These are phyloP conservation scores for Stellera chamaejasme DNA, from an alignment of 345 rosid species.

Conservation along the genomic window DNA sequence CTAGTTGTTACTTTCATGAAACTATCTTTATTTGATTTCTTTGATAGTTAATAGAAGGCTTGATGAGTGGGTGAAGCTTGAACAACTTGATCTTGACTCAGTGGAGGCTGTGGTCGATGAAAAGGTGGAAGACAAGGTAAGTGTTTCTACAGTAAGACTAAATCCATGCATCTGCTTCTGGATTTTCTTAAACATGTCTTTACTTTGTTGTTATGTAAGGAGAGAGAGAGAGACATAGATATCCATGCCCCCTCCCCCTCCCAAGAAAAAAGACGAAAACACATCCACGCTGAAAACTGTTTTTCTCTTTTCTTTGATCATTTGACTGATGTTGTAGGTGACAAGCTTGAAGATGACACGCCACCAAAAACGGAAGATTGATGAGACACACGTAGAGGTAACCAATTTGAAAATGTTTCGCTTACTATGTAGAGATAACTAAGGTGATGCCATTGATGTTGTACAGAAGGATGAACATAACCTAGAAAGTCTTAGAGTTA, in stretches of 20 bases:
- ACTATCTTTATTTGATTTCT: not conserved
- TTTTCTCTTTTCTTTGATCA: not conserved
- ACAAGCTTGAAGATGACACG: conserved; percentile 97
- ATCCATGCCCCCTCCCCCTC: no score
- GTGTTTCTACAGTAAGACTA: not conserved
- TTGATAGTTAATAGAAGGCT: conserved; percentile 86
- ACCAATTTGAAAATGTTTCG: not conserved
- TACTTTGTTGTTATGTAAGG: not conserved
- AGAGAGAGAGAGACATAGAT: no score
- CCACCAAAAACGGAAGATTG: conserved; percentile 95
- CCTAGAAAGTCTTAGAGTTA: no score
- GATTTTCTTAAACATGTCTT: not conserved
- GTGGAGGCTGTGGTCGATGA: conserved; percentile 91
- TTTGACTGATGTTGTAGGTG: conserved; percentile 35
- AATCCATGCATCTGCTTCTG: no score
- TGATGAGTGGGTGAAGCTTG: conserved; percentile 96
- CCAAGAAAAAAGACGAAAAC: no score
- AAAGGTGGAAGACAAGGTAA: conserved; percentile 96
- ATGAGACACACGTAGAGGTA: conserved; percentile 96
- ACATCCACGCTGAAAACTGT: no score
- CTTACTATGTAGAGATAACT: no score
- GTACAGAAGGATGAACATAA: no score
- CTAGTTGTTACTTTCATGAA: not conserved
- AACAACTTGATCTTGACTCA: conserved; percentile 84
- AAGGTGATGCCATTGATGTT: no score